Conservation (phyloP, 2,329 filamentous ascomycete genomes). For the Westerdykella aurantiaca region DNA sequence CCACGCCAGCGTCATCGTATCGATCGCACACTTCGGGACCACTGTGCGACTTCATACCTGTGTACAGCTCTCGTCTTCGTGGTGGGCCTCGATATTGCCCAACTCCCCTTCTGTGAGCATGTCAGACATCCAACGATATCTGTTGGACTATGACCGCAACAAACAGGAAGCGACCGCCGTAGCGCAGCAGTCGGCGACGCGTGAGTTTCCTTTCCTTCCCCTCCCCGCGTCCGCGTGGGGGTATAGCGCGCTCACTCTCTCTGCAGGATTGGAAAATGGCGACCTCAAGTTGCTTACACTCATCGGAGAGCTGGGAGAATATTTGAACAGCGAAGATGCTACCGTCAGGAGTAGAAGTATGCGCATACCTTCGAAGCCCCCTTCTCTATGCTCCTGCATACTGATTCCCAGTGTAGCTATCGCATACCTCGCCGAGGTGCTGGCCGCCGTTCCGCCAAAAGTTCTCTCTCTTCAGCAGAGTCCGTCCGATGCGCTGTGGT, state of each 20-base stretch:
- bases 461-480: slow-evolving; percentile 56
- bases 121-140: slow-evolving; percentile 50
- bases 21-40: background rate
- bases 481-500: slow-evolving; percentile 16
- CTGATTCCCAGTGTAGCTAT: slow-evolving; percentile 30
- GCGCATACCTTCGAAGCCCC: slow-evolving; percentile 19
- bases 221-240: slow-evolving; percentile 7
- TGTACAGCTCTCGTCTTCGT: no score
- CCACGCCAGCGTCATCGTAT: slow-evolving; percentile 4
- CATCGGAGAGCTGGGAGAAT: slow-evolving; percentile 60
- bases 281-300: slow-evolving; percentile 57
- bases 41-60: background rate
- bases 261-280: slow-evolving; percentile 52
- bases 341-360: slow-evolving; percentile 55
- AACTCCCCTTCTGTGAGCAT: slow-evolving; percentile 30
- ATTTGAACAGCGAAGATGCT: slow-evolving; percentile 61
- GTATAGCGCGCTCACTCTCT: slow-evolving; percentile 11
- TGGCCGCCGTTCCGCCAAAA: slow-evolving; percentile 47
- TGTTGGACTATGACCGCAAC: slow-evolving; percentile 46
- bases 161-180: slow-evolving; percentile 42
- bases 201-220: slow-evolving; percentile 17
- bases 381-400: slow-evolving; percentile 4
- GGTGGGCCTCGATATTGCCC: background rate
- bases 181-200: slow-evolving; percentile 40
- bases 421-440: slow-evolving; percentile 48